phyloP scores from a whole-genome alignment of 2,329 filamentous ascomycete genomes.

The Coniochaeta sp. region DNA sequence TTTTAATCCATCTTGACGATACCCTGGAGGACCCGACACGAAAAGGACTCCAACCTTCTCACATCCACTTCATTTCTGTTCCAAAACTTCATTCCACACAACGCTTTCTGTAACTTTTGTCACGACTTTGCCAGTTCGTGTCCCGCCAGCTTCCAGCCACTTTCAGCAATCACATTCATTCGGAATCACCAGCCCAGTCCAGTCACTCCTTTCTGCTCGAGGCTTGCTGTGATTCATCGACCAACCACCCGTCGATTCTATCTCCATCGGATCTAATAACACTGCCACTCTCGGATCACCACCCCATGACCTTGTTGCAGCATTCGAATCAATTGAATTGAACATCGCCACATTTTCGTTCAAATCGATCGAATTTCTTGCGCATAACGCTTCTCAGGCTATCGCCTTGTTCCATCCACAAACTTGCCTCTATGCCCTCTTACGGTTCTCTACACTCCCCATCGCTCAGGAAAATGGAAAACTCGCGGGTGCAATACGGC shows the following conservation, averaged over 20 bases:
- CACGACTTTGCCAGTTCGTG: neutral
- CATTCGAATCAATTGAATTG: neutral
- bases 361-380: neutral
- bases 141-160: neutral
- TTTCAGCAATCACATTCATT: neutral
- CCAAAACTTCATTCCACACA: too few species aligned
- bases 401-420: conserved; percentile 8
- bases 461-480: conserved; percentile 76
- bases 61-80: neutral
- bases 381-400: conserved; percentile 1
- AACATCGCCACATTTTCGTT: conserved; percentile 1
- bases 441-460: conserved; percentile 69
- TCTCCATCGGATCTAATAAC: neutral
- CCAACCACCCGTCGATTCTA: neutral
- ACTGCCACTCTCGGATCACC: neutral
- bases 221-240: neutral
- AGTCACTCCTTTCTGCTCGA: neutral
- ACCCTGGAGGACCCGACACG: neutral
- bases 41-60: neutral
- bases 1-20: neutral
- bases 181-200: conserved; percentile 2
- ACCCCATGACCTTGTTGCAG: neutral
- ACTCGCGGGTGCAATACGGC: conserved; percentile 49
- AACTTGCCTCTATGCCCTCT: conserved; percentile 56
- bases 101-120: too few species aligned